These are phyloP conservation scores for Fusarium temperatum DNA, from an alignment of 2,329 filamentous ascomycete genomes.

Conservation along the genomic window DNA sequence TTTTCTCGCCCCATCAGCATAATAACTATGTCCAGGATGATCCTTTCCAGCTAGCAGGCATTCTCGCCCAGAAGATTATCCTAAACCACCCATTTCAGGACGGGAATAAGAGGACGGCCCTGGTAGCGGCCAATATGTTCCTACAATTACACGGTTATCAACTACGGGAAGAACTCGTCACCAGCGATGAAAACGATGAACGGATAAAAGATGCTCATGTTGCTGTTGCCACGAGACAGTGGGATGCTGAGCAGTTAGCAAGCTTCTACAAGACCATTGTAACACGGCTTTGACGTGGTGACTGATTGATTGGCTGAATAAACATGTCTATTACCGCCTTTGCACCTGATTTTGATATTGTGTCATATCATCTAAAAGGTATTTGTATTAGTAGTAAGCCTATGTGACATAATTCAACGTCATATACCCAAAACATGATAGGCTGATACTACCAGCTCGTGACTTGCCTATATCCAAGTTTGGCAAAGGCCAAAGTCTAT, in stretches of 20 bases:
- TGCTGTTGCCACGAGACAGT: neutral
- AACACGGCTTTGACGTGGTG: neutral
- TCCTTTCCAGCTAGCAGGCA: neutral
- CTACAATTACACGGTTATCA: neutral
- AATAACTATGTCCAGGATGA: neutral
- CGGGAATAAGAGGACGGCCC: neutral
- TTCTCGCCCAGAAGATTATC: neutral
- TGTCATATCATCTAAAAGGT: neutral
- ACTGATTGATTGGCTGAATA: neutral
- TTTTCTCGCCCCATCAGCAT: neutral
- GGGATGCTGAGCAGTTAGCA: neutral
- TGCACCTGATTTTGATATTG: neutral
- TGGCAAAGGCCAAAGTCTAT: neutral
- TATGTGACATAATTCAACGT: neutral
- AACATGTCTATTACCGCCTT: neutral
- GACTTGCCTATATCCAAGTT: neutral
- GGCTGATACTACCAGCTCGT: neutral
- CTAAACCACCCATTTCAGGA: neutral
- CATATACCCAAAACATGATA: neutral
- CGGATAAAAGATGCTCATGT: neutral
- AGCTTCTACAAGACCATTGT: neutral
- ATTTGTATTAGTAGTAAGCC: neutral
- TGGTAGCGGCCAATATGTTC: neutral
- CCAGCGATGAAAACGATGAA: neutral
- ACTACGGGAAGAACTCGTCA: neutral